Conservation (phyloP, 352 stramenopile genomes). For the Pythium diclinum region DNA sequence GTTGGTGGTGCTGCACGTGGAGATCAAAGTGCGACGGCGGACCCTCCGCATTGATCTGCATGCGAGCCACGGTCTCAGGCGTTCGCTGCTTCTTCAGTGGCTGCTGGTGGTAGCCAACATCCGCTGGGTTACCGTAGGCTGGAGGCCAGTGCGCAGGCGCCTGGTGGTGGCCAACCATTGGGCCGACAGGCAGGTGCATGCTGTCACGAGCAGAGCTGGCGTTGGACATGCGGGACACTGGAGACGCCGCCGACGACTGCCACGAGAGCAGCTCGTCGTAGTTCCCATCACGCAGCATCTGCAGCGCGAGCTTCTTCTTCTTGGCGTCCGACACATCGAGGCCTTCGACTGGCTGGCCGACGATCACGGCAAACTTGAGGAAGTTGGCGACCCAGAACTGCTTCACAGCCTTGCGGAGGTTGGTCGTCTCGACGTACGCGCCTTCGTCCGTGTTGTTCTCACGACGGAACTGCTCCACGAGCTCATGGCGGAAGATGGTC, state of each 20-base stretch:
- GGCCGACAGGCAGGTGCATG: not conserved
- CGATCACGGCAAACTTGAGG: constrained; percentile 74
- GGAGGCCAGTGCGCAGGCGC: constrained; percentile 11
- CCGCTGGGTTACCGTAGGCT: constrained; percentile 13
- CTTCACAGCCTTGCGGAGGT: constrained; percentile 72
- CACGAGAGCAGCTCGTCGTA: constrained; percentile 73
- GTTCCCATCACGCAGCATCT: constrained; percentile 74
- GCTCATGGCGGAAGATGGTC: constrained; percentile 73
- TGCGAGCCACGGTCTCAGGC: constrained; percentile 24
- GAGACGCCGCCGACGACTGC: constrained; percentile 36
- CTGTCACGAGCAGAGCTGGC: not conserved
- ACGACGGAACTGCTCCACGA: constrained; percentile 75
- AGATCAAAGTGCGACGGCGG: constrained; percentile 18
- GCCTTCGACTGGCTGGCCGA: constrained; percentile 69
- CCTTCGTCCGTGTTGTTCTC: constrained; percentile 84
- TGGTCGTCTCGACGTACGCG: constrained; percentile 62
- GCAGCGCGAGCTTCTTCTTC: constrained; percentile 78
- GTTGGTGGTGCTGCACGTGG: constrained; percentile 14
- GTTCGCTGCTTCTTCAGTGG: constrained; percentile 32
- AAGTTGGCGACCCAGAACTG: constrained; percentile 87
- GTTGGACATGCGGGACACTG: constrained; percentile 30
- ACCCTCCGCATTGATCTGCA: constrained; percentile 17
- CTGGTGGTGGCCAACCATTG: constrained; percentile 4
- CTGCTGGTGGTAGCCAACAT: constrained; percentile 14
- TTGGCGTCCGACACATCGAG: constrained; percentile 77